A percentile compares a stretch with the other conserved stretches of the same genome.
These are phyloP conservation scores for Cenchrus purpureus DNA, from an alignment of 176 grass and related monocot genomes.

Conservation along the genomic window DNA sequence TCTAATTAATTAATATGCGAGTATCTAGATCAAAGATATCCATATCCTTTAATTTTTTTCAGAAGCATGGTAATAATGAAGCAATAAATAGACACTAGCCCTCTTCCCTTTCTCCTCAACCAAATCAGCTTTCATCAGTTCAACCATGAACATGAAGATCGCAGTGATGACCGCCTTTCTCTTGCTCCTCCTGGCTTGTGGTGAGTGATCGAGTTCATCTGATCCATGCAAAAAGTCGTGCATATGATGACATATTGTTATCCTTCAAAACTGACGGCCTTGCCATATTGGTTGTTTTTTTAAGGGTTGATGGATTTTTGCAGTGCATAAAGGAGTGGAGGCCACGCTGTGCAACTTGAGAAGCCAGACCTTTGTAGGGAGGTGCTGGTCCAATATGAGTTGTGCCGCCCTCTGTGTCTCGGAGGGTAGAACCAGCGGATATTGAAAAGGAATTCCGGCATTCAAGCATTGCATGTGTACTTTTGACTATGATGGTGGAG, in stretches of 20 bases:
- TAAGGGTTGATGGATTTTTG: neutral
- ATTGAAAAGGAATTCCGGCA: neutral
- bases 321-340: neutral
- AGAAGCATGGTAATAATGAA: too few species aligned
- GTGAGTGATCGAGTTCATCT: neutral
- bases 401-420: neutral
- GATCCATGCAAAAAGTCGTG: neutral
- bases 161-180: neutral
- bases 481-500: neutral
- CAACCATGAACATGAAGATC: constrained; percentile 6
- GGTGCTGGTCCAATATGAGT: neutral
- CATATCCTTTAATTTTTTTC: too few species aligned
- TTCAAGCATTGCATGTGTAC: neutral
- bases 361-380: neutral
- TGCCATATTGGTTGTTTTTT: too few species aligned
- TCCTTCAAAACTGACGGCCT: neutral
- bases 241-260: neutral
- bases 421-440: neutral
- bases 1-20: too few species aligned
- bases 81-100: neutral
- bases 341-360: neutral
- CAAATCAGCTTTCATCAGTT: neutral
- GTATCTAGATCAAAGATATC: too few species aligned
- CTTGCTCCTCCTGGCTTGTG: constrained; percentile 9
- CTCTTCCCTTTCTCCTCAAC: neutral